A percentile compares a stretch with the other conserved stretches of the same genome.
Conservation (phyloP, 164 flowering plant species). For the Tinospora cordifolia region DNA sequence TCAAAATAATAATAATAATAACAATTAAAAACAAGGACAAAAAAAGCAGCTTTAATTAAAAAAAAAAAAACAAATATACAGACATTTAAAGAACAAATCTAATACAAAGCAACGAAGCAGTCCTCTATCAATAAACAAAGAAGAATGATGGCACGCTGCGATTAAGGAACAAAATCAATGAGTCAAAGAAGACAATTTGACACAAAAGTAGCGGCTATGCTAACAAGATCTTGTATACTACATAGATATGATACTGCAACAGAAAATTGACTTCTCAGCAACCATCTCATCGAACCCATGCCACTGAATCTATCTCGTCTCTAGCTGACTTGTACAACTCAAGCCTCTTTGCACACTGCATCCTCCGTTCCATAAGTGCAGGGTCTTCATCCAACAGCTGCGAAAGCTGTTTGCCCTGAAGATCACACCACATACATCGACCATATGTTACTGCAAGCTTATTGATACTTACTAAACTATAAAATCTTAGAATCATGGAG, state of each 20-base stretch:
- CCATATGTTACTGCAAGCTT: too few species aligned
- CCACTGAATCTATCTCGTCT: constrained; percentile 77
- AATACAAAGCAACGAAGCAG: not conserved
- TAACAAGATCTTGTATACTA: not conserved
- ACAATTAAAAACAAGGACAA: too few species aligned
- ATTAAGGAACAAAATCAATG: not conserved
- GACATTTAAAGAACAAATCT: not conserved
- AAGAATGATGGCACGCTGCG: not conserved
- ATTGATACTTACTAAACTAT: too few species aligned
- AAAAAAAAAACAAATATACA: not conserved
- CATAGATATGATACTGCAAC: not conserved
- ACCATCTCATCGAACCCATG: constrained; percentile 49
- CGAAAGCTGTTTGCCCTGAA: constrained; percentile 64
- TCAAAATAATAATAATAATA: too few species aligned
- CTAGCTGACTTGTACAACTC: constrained; percentile 82
- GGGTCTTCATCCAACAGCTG: constrained; percentile 82
- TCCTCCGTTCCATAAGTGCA: constrained; percentile 70
- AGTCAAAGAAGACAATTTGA: not conserved
- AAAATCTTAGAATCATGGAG: too few species aligned
- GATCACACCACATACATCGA: not conserved
- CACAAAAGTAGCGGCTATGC: not conserved
- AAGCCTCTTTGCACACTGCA: constrained; percentile 72
- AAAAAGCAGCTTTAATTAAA: too few species aligned
- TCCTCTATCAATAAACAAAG: not conserved
- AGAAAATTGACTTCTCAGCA: constrained; percentile 5